Conservation (phyloP, 2,329 filamentous ascomycete genomes). For the Chrysoporthe austroafricana region DNA sequence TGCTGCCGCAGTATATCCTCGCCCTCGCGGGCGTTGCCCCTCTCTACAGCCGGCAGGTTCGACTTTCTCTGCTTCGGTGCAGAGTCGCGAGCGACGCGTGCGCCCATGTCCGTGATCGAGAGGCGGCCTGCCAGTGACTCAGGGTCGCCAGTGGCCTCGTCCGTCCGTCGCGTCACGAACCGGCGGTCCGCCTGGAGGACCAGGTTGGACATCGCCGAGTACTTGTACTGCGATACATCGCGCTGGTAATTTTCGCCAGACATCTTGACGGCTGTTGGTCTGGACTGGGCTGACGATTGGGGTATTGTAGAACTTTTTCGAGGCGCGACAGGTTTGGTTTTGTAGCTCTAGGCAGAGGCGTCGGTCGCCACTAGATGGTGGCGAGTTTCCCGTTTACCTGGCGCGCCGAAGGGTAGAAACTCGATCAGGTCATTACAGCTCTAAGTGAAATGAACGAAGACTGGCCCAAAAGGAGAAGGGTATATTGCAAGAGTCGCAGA, state of each 20-base stretch:
- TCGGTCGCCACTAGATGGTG: slow-evolving; percentile 14
- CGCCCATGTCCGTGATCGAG: slow-evolving; percentile 93
- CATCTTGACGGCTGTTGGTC: slow-evolving; percentile 56
- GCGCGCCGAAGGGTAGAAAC: slow-evolving; percentile 18
- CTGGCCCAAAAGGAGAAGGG: slow-evolving; percentile 1
- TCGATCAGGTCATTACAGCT: slow-evolving; percentile 28
- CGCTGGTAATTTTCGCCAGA: slow-evolving; percentile 65
- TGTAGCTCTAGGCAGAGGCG: slow-evolving; percentile 8
- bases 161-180: slow-evolving; percentile 87
- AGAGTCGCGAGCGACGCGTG: slow-evolving; percentile 75
- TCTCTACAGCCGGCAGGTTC: slow-evolving; percentile 70
- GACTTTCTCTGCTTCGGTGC: slow-evolving; percentile 82
- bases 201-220: slow-evolving; percentile 99
- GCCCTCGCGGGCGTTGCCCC: slow-evolving; percentile 77
- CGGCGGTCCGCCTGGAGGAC: slow-evolving; percentile 99
- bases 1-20: slow-evolving; percentile 82
- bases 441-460: not conserved
- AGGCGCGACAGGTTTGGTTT: slow-evolving; percentile 21
- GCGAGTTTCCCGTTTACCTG: slow-evolving; percentile 24
- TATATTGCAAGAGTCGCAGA: not conserved
- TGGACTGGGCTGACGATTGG: not conserved
- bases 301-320: slow-evolving; percentile 8
- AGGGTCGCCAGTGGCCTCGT: slow-evolving; percentile 95
- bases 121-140: slow-evolving; percentile 95
- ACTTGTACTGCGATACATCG: slow-evolving; percentile 97